These are phyloP conservation scores for Chrysophaeum taylorii DNA, from an alignment of 352 stramenopile genomes.

Conservation along the genomic window DNA sequence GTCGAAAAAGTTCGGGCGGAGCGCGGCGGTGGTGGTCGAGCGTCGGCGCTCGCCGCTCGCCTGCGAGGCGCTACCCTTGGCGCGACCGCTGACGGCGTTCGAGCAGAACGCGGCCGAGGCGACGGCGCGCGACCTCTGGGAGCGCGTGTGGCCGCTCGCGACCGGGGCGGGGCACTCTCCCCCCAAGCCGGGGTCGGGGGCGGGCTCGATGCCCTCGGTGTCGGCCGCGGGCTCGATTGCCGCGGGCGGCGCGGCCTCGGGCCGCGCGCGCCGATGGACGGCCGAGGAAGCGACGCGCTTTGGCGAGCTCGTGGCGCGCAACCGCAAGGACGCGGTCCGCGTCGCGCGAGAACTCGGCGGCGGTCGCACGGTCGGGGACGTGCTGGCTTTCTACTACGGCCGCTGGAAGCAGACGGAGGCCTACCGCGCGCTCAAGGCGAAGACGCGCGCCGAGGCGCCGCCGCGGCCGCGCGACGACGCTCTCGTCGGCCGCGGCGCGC, in stretches of 20 bases:
- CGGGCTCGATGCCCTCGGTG: not conserved
- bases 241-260: not conserved
- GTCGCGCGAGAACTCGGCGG: constrained; percentile 1
- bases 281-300: not conserved
- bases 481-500: not conserved
- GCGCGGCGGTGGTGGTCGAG: too few relatives aligned
- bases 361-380: constrained; percentile 7
- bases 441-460: constrained; percentile 5
- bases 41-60: too few relatives aligned
- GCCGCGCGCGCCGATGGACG: not conserved
- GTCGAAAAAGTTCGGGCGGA: constrained; percentile 13
- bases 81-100: too few relatives aligned
- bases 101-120: not conserved
- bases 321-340: not conserved
- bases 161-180: too few relatives aligned
- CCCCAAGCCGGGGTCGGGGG: not conserved
- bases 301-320: not conserved
- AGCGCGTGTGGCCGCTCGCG: constrained; percentile 11
- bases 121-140: not conserved
- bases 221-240: not conserved
- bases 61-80: too few relatives aligned
- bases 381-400: constrained; percentile 11
- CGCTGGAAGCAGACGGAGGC: constrained; percentile 9
- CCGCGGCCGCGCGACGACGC: too few relatives aligned
- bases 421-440: constrained; percentile 4